Evolutionary conservation across 805 yeast genomes (phyloP), one percentile per base, ranked within the genome.

Genomic region (Kodamaea kakaduensis): DNA sequence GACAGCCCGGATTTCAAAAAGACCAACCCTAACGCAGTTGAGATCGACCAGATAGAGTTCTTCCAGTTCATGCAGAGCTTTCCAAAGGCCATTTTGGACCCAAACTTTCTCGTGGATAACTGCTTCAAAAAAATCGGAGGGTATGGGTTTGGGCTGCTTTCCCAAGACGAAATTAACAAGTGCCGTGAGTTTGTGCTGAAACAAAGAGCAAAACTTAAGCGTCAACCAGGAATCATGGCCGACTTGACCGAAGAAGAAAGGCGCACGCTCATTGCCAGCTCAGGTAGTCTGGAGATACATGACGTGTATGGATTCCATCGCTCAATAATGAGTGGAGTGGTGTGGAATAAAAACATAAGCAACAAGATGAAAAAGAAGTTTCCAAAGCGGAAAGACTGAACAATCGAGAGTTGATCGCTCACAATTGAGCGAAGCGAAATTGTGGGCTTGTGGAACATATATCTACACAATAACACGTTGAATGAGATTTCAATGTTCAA

Each of bases 51-150:
- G 38, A 66, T 67, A 31, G 73, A 68, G 48, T 43, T 87, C 13
- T 93, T 90, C 52, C 97, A 89, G 60, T 69, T 80, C 22, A 74
- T 90, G 45, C 98, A 90, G 58, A 81, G 83, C 42, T 76, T 73
- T 20, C 98, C 98, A 3, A 82, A 81, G 46, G 60, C 67, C 17
- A 48, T 85, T 12, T 48, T 84, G 3, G 83, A 88, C 55, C 88
- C 93, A 2, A 78, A 80, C 44, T 58, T 61, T 5, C 63, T 88
- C 31, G 70, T 88, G 49, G 88, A 81, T 41, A 69, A 79, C 24
- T 84, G 94, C 45, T 89, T 82, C 61, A 80, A 80, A 48, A 79
- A 79, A 38, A 71, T 81, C 31, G 75, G 80, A 16, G 82, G 86
- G 0, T 67, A 64, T 39, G 72, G 73, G 7, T 78, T 78, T 50